Base-by-base conservation (phyloP, 108 stramenopile species). In the Mediolabrus comicus region DNA sequence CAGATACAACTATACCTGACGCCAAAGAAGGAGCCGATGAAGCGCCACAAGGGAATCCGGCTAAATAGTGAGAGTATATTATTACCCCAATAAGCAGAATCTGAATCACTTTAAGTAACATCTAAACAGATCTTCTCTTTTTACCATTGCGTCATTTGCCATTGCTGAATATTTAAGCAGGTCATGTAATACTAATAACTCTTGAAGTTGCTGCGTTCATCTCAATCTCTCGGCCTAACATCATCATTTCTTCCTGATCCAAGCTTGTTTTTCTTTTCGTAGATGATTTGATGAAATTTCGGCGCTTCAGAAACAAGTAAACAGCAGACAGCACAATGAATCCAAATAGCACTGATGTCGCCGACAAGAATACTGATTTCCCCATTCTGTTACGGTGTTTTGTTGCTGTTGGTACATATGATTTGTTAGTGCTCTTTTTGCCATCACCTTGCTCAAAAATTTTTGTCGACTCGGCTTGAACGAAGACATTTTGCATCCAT, bases 401-500 rank as follows among this genome's bases (percentile, higher is more conserved):
- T 2, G 19, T 8, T 49, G 5, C 22, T 22, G 0, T 22, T 49
- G 16, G 6, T 43, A 3, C 7, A n/a, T 39, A 12, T n/a, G 41
- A 7, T 38, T n/a, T n/a, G n/a, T n/a, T n/a, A n/a, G n/a, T n/a
- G n/a, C n/a, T n/a, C n/a, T n/a, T n/a, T n/a, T n/a, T n/a, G n/a
- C n/a, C 19, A 49, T 49, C 46, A 24, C 22, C 19, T 24, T 49
- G 46, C 46, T 49, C 46, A 5, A 24, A 49, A n/a, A 6, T 49
- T 24, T 36, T 54, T 12, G 17, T n/a, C 32, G n/a, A n/a, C n/a
- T 72, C 71, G 5, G 53, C 61, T n/a, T 52, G 32, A 22, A 41
- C 17, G 26, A 59, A 72, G 13, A 72, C 61, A 32, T 39, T 38
- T 30, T 64, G 41, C 75, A 77, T 77, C 75, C 75, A 77, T 35